Base-by-base conservation (phyloP, 768 basidiomycete genomes). In the Hypsizygus marmoreus region DNA sequence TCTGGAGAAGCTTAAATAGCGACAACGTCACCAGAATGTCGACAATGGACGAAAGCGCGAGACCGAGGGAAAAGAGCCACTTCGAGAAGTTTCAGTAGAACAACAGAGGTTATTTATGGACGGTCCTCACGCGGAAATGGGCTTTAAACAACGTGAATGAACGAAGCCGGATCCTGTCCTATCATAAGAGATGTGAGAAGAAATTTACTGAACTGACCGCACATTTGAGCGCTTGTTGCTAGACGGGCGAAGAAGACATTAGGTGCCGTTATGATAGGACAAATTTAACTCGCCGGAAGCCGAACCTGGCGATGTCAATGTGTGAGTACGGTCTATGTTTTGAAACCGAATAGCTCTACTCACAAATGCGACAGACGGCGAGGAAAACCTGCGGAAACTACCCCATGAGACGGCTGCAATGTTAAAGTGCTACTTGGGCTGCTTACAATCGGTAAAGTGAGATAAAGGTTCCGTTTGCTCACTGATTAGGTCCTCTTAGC, bases 21-120 rank as follows among this genome's bases (percentile, higher is more conserved):
- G 37, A 50, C 6, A 50, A 3, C 0, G 73, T 70, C 34, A 75
- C 56, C 14, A 70, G 34, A 16, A 75, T 51, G 37, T 75, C 73
- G 2, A 71, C 66, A 6, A 63, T 56, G 8, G 66, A 68, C 9
- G 73, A 75, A 35, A 74, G 45, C 1, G 71, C 68, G n/a, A 75
- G 64, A 4, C 73, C 73, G 13, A 73, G 62, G 12, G 73, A 69
- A 38, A 75, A 75, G n/a, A 75, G 35, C 71, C 72, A 75, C 73
- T 75, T 41, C 24, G 29, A 14, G 24, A 19, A 10, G 33, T 33
- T 8, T 14, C 13, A 22, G 14, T 9, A 43, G 10, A 33, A 6
- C 16, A 29, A n/a, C 26, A 16, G 30, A n/a, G 26, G 3, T 7
- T 14, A 38, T 25, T 17, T 9, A 20, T 22, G 3, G 31, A 22